phyloP scores from a whole-genome alignment of 208 protist genomes.

The Acanthamoeba sp. region DNA sequence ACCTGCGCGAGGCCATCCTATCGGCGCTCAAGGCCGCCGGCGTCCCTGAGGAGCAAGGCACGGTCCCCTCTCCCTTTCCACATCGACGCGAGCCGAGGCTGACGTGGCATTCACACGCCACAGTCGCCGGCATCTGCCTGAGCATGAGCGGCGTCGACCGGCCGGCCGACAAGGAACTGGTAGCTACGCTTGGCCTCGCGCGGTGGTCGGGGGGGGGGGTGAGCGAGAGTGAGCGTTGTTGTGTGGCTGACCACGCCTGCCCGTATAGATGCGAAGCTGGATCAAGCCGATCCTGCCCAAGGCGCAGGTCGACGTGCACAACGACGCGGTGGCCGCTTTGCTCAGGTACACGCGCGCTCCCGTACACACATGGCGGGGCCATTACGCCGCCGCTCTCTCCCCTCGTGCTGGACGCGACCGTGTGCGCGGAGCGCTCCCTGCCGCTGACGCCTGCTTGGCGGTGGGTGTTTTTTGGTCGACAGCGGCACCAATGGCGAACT shows the following conservation, averaged over 20 bases:
- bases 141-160: conserved; percentile 43
- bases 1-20: conserved; percentile 28
- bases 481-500: conserved; percentile 26
- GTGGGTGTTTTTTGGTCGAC: neutral
- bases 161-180: neutral
- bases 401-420: no score
- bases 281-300: neutral
- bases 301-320: conserved; percentile 1
- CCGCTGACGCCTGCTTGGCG: neutral
- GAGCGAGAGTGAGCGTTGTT: no score
- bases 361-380: no score
- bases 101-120: neutral
- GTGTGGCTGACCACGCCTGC: no score
- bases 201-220: no score
- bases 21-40: neutral
- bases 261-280: neutral
- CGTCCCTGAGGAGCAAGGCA: neutral
- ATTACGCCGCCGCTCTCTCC: no score
- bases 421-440: no score
- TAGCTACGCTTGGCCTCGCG: neutral
- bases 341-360: neutral
- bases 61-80: neutral
- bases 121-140: conserved; percentile 2
- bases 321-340: conserved; percentile 30
- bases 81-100: neutral